A percentile compares a stretch with the other conserved stretches of the same genome.
Evolutionary conservation across 352 stramenopile genomes (phyloP).

Genomic region (Phytophthora citrophthora): DNA sequence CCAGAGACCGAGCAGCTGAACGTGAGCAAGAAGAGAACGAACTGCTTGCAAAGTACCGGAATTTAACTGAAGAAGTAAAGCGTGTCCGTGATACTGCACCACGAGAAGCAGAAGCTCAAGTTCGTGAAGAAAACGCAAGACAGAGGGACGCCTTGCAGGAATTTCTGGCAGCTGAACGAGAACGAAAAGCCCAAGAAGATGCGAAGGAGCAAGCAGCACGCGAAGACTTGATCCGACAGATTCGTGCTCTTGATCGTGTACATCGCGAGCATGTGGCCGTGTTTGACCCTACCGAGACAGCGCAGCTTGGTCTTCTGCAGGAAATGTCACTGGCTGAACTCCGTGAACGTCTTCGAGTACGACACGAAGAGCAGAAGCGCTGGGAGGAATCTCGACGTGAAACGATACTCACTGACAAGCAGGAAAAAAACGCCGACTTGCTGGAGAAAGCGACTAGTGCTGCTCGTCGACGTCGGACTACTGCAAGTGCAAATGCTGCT

Average conservation of each 20-base stretch:
- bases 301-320: constrained; percentile 87
- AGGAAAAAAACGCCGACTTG: constrained; percentile 79
- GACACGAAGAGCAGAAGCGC: constrained; percentile 69
- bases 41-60: constrained; percentile 58
- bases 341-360: constrained; percentile 81
- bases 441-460: constrained; percentile 84
- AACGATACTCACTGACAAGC: constrained; percentile 73
- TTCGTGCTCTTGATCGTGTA: constrained; percentile 81
- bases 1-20: constrained; percentile 70
- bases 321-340: constrained; percentile 93
- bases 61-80: constrained; percentile 71
- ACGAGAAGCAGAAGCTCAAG: constrained; percentile 71
- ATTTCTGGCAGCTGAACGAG: constrained; percentile 65
- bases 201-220: constrained; percentile 73
- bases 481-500: constrained; percentile 65
- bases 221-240: constrained; percentile 88
- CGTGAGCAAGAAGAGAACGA: constrained; percentile 63
- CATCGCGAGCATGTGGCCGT: constrained; percentile 82
- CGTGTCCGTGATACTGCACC: constrained; percentile 79
- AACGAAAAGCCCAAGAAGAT: constrained; percentile 65
- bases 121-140: constrained; percentile 64
- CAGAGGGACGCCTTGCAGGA: constrained; percentile 71
- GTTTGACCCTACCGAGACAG: constrained; percentile 92
- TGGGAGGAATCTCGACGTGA: constrained; percentile 75
- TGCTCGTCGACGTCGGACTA: constrained; percentile 64